Evolutionary conservation across 1,284 basidiomycete genomes (phyloP), one percentile per base, ranked within the genome.

Genomic region (Irpex sp.): DNA sequence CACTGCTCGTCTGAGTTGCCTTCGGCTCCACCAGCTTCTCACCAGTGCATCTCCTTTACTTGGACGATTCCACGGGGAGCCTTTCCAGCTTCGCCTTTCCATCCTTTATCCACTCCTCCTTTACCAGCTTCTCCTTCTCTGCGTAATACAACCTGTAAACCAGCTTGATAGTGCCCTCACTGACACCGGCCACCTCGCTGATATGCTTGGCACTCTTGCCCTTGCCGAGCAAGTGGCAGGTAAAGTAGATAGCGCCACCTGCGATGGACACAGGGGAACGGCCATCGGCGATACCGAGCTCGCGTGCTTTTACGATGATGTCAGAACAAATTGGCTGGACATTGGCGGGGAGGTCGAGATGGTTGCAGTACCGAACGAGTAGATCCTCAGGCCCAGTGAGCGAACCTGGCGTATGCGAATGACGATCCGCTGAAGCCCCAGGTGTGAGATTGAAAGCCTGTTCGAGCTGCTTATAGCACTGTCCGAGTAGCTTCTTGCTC

Each of bases 211-310:
- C 85, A 21, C 88, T 84, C 75, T 92, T 92, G 37, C 81, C 72
- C 67, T 88, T 86, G 62, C 89, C 93, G 69, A 96, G 83, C 55
- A 98, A 76, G 69, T 90, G 83, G 71, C 91, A 93, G 19, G 94
- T 93, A 77, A 98, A 97, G 79, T 92, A 96, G 68, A 98, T 95
- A 34, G 95, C 95, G 34, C 96, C 95, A 51, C 94, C 94, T 6
- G 97, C 96, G 69, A 99, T 96, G 15, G 96, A 98, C 60, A 98
- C 92, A 1, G 97, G 97, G 70, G 91, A 95, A 67, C 97, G 84
- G 44, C 97, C 97, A 71, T 96, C 95, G 26, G 96, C 93, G 64
- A 95, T 90, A 51, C 94, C 92, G 68, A 93, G 85, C 65, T 93
- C 86, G 58, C 93, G 87, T 4, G 94, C 94, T 21, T 85, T 84